Percentiles rank a stretch among this genome's conserved stretches.
Evolutionary conservation across 2,329 filamentous ascomycete genomes (phyloP).

Genomic region (Ceratocystis diversiconidia): DNA sequence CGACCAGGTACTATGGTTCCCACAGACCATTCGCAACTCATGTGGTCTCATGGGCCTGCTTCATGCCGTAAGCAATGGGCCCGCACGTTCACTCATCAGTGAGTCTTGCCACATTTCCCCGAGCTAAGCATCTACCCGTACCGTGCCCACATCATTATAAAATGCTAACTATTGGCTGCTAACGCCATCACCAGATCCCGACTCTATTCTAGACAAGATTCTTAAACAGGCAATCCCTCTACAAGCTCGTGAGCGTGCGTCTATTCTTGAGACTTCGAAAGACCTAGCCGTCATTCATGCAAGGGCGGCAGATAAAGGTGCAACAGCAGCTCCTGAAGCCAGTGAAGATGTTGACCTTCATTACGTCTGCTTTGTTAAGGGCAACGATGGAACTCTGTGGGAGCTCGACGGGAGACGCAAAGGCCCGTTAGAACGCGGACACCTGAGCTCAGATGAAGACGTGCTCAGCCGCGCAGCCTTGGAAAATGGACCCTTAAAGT

Average conservation of each 20-base stretch:
- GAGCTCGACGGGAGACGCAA: slow-evolving; percentile 46
- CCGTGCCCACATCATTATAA: background rate
- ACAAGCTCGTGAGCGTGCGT: slow-evolving; percentile 49
- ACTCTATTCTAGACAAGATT: slow-evolving; percentile 48
- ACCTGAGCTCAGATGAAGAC: slow-evolving; percentile 47
- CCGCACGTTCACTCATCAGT: slow-evolving; percentile 48
- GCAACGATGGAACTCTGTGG: slow-evolving; percentile 46
- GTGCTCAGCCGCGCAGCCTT: slow-evolving; percentile 63
- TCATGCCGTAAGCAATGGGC: slow-evolving; percentile 69
- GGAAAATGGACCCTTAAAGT: slow-evolving; percentile 48
- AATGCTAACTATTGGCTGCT: background rate
- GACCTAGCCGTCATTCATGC: slow-evolving; percentile 67
- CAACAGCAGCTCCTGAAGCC: slow-evolving; percentile 63
- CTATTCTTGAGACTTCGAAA: slow-evolving; percentile 61
- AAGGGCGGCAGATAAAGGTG: slow-evolving; percentile 60
- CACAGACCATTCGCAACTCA: slow-evolving; percentile 85
- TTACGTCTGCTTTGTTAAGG: slow-evolving; percentile 88
- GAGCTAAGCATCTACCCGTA: background rate
- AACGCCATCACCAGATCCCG: slow-evolving; percentile 26
- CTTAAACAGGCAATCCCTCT: slow-evolving; percentile 58
- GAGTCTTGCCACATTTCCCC: slow-evolving; percentile 21
- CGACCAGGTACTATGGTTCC: slow-evolving; percentile 77
- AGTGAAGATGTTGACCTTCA: slow-evolving; percentile 81
- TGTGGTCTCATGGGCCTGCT: slow-evolving; percentile 82
- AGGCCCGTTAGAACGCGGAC: slow-evolving; percentile 42